phyloP scores from a whole-genome alignment of 805 yeast species.

The Hanseniaspora hatyaiensis region DNA sequence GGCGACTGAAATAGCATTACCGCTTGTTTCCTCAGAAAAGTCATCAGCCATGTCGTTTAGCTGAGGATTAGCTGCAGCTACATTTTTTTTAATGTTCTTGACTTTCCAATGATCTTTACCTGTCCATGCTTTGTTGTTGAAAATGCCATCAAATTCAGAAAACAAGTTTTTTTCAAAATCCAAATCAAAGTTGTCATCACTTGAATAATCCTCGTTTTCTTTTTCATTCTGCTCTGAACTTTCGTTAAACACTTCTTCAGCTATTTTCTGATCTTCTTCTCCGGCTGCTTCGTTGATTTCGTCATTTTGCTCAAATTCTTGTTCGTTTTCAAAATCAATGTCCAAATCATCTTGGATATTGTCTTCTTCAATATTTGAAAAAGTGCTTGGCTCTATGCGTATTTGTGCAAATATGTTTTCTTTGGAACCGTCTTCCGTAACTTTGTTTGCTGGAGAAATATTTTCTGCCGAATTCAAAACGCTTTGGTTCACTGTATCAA shows the following conservation, averaged over 20 bases:
- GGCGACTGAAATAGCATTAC: neutral
- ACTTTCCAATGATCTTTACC: constrained; percentile 93
- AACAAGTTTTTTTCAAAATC: constrained; percentile 49
- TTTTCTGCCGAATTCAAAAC: constrained; percentile 24
- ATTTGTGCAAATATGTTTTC: constrained; percentile 22
- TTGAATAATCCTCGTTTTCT: constrained; percentile 21
- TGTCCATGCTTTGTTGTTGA: constrained; percentile 59
- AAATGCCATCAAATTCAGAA: constrained; percentile 68
- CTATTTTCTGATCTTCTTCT: constrained; percentile 22
- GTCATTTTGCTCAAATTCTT: no score
- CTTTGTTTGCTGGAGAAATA: neutral
- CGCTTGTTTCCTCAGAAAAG: neutral
- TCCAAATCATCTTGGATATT: constrained; percentile 3
- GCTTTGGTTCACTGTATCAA: constrained; percentile 28
- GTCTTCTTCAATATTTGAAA: constrained; percentile 21
- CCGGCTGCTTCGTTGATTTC: constrained; percentile 19
- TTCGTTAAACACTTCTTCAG: constrained; percentile 16
- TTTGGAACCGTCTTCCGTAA: neutral
- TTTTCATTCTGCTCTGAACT: constrained; percentile 22
- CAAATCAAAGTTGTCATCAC: constrained; percentile 18
- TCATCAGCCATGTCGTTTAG: constrained; percentile 2
- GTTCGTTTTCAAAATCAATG: constrained; percentile 24
- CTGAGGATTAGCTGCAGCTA: constrained; percentile 3
- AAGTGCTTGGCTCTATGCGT: constrained; percentile 27
- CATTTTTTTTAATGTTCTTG: constrained; percentile 37